Base-by-base conservation (phyloP, 495 filamentous ascomycete genomes). In the Podospora tetraspora region DNA sequence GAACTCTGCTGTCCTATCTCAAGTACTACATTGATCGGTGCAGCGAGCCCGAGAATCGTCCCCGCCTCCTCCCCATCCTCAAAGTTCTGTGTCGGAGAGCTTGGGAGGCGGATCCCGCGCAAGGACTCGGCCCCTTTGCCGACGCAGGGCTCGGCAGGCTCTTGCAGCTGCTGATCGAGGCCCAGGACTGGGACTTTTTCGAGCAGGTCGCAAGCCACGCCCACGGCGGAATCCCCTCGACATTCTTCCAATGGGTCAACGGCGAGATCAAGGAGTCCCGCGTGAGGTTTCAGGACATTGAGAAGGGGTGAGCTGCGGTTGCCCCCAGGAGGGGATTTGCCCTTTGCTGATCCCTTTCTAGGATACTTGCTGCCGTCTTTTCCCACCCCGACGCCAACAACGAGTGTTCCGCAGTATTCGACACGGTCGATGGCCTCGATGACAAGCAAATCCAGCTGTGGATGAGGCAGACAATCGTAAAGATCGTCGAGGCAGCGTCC, bases 131-230 rank as follows among this genome's bases (percentile, higher is more conserved):
- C 23, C 23, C 57, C 3, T 24, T 73, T n/a, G 63, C 66, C 1
- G 16, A 32, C 2, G 8, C 22, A 21, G 8, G 62, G 16, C 29
- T 73, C 37, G 27, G 66, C 2, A 16, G 19, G 21, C 23, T 75
- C 27, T 57, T 75, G 23, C 27, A 61, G 30, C 62, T 61, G 10
- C 12, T 69, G 13, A 9, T 73, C 9, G 1, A 62, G 19, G 25
- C 62, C n/a, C 21, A 66, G 9, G 71, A 75, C 24, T 72, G 66
- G 62, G 63, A 52, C 0, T 70, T 73, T 24, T 67, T 73, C 37
- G 64, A 71, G 25, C 30, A 68, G 29, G 59, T 29, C 27, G 62
- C 69, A 19, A 21, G 23, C 8, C 57, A 60, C 52, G n/a, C 67
- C n/a, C 27, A 66, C 10, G 61, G 64, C n/a, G 16, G 24, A 5